Conservation (phyloP, 2,329 filamentous ascomycete genomes). For the Pyrenophora teres region DNA sequence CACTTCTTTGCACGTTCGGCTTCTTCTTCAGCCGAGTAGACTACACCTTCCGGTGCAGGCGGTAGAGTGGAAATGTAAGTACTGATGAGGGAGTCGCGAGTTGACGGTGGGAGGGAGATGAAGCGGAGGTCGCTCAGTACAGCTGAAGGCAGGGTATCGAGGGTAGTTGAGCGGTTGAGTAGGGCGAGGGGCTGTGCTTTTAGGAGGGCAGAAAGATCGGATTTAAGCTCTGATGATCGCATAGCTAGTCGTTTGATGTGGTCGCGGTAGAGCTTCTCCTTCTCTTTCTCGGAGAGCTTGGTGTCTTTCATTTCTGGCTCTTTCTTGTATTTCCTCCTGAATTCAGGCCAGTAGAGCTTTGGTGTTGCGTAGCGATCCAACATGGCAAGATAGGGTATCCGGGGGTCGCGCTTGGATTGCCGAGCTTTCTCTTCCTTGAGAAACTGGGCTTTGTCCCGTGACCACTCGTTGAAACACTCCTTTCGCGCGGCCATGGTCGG, state of each 20-base stretch:
- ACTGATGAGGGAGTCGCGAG: conserved; percentile 68
- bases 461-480: conserved; percentile 86
- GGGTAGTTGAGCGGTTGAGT: conserved; percentile 64
- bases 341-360: conserved; percentile 97
- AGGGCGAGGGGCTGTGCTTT: conserved; percentile 62
- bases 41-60: conserved; percentile 57
- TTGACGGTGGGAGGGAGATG: conserved; percentile 65
- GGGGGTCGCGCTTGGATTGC: conserved; percentile 80
- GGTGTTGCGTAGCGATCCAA: conserved; percentile 81
- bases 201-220: conserved; percentile 70
- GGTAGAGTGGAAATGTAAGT: conserved; percentile 68
- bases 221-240: conserved; percentile 67
- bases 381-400: conserved; percentile 80
- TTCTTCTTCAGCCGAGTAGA: conserved; percentile 55
- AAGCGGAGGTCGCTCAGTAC: conserved; percentile 71
- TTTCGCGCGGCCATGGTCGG: conserved; percentile 79
- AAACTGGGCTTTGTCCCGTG: conserved; percentile 72
- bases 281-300: conserved; percentile 64
- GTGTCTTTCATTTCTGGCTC: conserved; percentile 79
- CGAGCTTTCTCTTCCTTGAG: conserved; percentile 74
- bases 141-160: conserved; percentile 63
- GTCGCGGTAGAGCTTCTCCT: conserved; percentile 80
- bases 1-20: conserved; percentile 52
- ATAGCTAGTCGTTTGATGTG: conserved; percentile 69
- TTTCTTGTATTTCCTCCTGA: conserved; percentile 86